phyloP scores from a whole-genome alignment of 306 rosid genomes.

The Quercus engelmannii region DNA sequence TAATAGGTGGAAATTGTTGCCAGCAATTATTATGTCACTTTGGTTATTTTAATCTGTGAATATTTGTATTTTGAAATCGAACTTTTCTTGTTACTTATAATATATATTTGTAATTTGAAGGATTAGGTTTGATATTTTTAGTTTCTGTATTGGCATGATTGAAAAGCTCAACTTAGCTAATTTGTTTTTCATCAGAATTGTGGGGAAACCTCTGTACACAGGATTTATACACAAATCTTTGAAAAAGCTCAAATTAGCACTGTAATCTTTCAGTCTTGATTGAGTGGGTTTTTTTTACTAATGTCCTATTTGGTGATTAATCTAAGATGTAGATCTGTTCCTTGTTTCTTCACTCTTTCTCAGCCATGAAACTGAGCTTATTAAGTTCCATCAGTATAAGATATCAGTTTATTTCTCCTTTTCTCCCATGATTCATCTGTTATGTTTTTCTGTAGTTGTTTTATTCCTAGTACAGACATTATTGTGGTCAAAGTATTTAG shows the following conservation, averaged over 20 bases:
- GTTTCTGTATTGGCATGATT: too few species aligned
- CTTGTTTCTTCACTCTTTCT: neutral
- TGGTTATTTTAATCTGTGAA: neutral
- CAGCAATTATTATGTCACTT: neutral
- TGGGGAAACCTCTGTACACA: too few species aligned
- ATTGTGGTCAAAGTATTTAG: constrained; percentile 80
- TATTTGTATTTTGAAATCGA: too few species aligned
- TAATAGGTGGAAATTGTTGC: neutral
- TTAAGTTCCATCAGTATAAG: neutral
- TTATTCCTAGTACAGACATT: constrained; percentile 56
- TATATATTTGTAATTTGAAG: too few species aligned
- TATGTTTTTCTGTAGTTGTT: constrained; percentile 7
- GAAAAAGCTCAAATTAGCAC: too few species aligned
- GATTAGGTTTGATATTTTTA: too few species aligned
- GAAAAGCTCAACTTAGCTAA: neutral
- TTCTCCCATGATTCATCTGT: neutral
- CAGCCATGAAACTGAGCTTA: neutral
- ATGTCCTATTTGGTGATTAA: neutral
- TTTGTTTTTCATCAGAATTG: too few species aligned
- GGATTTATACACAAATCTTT: too few species aligned
- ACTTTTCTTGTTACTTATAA: too few species aligned
- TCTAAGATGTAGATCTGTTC: neutral
- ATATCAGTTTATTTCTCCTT: neutral
- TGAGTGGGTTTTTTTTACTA: neutral
- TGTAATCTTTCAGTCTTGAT: neutral